A percentile compares a stretch with the other conserved stretches of the same genome.
Evolutionary conservation across 225 moss, liverwort and hornwort genomes (phyloP).

Genomic region (Pleurozium schreberi): DNA sequence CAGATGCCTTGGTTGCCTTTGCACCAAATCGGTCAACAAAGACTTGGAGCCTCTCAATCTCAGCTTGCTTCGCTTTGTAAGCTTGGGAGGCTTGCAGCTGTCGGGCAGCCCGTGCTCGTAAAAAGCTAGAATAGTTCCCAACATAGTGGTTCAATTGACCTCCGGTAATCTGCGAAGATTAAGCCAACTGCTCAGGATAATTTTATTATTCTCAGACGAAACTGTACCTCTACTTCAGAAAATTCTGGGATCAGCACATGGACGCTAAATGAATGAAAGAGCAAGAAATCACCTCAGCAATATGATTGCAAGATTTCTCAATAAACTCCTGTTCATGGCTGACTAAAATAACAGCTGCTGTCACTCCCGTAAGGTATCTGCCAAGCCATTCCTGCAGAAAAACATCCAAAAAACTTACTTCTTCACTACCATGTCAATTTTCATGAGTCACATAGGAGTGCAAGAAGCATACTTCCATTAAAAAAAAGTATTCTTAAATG

Average conservation of each 20-base stretch:
- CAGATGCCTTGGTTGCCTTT: slow-evolving; percentile 95
- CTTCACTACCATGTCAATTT: not conserved
- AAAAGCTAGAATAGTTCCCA: slow-evolving; percentile 75
- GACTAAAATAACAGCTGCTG: slow-evolving; percentile 79
- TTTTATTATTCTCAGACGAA: not conserved
- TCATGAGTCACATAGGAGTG: not conserved
- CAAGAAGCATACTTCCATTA: not conserved
- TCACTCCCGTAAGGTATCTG: slow-evolving; percentile 66
- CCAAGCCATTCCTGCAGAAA: slow-evolving; percentile 75
- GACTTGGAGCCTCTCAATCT: slow-evolving; percentile 80
- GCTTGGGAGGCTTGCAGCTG: slow-evolving; percentile 93
- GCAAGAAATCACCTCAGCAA: slow-evolving; percentile 61
- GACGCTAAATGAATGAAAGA: not conserved
- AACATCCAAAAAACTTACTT: not conserved
- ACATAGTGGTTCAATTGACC: slow-evolving; percentile 71
- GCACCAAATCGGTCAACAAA: slow-evolving; percentile 97
- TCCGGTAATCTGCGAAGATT: slow-evolving; percentile 56
- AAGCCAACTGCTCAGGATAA: not conserved
- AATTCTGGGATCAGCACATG: not conserved
- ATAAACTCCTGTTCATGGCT: slow-evolving; percentile 90
- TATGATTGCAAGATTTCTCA: slow-evolving; percentile 83
- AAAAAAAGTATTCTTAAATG: not conserved
- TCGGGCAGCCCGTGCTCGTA: slow-evolving; percentile 74
- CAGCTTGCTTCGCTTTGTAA: slow-evolving; percentile 93
- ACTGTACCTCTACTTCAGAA: not conserved